Percentiles rank a stretch among this genome's conserved stretches.
phyloP scores from a whole-genome alignment of 192 early-diverging fungal genomes.

The Gorgonomyces haynaldii region DNA sequence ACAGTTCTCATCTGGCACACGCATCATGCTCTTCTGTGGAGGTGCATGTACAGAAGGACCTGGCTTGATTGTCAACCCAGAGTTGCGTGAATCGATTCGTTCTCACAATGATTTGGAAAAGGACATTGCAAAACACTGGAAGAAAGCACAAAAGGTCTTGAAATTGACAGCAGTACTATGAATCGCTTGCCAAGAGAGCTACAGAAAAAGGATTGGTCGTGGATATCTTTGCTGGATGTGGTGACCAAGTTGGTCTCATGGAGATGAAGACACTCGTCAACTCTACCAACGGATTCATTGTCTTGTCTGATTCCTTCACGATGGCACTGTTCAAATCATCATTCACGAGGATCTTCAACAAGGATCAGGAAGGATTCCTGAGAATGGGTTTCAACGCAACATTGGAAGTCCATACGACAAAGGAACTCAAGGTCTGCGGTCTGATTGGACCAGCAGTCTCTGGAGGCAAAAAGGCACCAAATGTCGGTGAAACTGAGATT shows the following conservation, averaged over 20 bases:
- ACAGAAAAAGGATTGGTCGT: slow-evolving; percentile 81
- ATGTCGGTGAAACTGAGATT: slow-evolving; percentile 96
- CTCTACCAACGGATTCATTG: slow-evolving; percentile 83
- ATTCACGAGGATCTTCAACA: slow-evolving; percentile 87
- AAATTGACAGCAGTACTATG: slow-evolving; percentile 64
- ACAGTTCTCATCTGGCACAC: slow-evolving; percentile 72
- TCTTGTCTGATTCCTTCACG: slow-evolving; percentile 90
- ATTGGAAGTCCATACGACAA: slow-evolving; percentile 87
- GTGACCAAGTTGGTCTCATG: slow-evolving; percentile 92
- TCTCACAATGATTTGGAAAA: slow-evolving; percentile 98
- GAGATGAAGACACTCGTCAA: slow-evolving; percentile 92
- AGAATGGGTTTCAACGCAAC: slow-evolving; percentile 97
- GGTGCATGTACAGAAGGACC: slow-evolving; percentile 92
- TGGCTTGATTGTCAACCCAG: slow-evolving; percentile 84
- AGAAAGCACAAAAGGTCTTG: slow-evolving; percentile 74
- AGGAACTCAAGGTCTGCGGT: slow-evolving; percentile 91
- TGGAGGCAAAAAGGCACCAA: slow-evolving; percentile 75
- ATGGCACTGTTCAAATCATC: slow-evolving; percentile 96
- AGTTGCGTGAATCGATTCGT: slow-evolving; percentile 86
- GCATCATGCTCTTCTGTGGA: slow-evolving; percentile 88
- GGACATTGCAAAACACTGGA: slow-evolving; percentile 82
- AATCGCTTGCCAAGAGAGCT: slow-evolving; percentile 72
- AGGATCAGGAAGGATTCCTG: slow-evolving; percentile 77
- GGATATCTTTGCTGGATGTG: slow-evolving; percentile 95
- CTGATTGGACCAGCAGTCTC: slow-evolving; percentile 94